Base-by-base conservation (phyloP, 352 stramenopile genomes). In the Globisporangium camurandrum region DNA sequence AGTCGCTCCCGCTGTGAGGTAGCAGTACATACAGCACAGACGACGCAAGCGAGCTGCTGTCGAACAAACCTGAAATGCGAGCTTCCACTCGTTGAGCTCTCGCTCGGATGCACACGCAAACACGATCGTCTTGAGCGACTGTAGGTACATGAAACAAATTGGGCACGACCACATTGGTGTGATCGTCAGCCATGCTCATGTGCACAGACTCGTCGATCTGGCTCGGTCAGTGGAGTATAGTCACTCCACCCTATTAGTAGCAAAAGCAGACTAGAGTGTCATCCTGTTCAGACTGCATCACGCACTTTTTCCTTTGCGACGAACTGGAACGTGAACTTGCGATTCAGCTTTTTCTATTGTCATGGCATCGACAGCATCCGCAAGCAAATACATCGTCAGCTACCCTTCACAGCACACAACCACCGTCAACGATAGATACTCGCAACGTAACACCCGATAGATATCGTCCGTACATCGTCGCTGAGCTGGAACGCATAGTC, bases 301-400 rank as follows among this genome's bases (percentile, higher is more conserved):
- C 36, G n/a, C 27, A 83, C 73, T 61, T 86, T 85, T 36, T 74
- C 54, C 24, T 64, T 71, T 1, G 71, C 53, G 10, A 77, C 49
- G 23, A 88, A 60, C 33, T 86, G 74, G 45, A 90, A 88, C 19
- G 52, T 63, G 56, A 82, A 72, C 46, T 86, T 85, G 45, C 74
- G 74, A 30, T 61, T 69, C 34, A 83, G 47, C 46, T 79, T 83
- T 50, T 70, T 80, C 77, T 86, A 33, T 40, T n/a, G n/a, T n/a
- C n/a, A n/a, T n/a, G n/a, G n/a, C n/a, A n/a, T n/a, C n/a, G n/a
- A n/a, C n/a, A 46, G 7, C 16, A 14, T 16, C 51, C 9, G 34
- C 11, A 5, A 20, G 37, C 11, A 37, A 22, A 30, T 24, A 49
- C n/a, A n/a, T n/a, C n/a, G n/a, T n/a, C n/a, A n/a, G n/a, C n/a